These are phyloP conservation scores for Tausonia pullulans DNA, from an alignment of 1,284 basidiomycete genomes.

Conservation along the genomic window DNA sequence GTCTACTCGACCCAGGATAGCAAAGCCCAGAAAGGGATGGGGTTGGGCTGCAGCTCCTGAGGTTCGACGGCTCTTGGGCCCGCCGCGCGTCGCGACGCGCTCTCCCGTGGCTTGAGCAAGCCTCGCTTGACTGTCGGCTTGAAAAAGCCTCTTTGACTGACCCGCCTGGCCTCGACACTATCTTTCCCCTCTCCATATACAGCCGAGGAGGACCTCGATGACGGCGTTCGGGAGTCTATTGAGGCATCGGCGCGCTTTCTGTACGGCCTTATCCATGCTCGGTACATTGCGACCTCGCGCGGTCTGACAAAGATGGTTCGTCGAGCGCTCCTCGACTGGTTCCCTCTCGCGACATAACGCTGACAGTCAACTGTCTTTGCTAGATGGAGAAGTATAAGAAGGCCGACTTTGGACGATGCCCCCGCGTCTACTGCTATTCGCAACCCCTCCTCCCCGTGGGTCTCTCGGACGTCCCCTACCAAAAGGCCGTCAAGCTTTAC, in stretches of 20 bases:
- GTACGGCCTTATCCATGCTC: constrained; percentile 91
- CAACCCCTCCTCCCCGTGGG: constrained; percentile 92
- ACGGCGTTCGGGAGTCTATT: constrained; percentile 43
- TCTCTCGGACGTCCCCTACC: constrained; percentile 82
- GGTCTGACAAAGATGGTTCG: constrained; percentile 90
- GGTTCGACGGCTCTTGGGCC: too few relatives aligned
- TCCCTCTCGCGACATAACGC: constrained; percentile 4
- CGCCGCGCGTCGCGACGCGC: too few relatives aligned
- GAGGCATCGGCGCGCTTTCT: constrained; percentile 80
- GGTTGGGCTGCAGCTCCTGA: too few relatives aligned
- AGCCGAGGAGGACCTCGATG: constrained; percentile 40
- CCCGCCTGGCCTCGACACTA: neutral
- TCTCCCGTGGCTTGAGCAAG: too few relatives aligned
- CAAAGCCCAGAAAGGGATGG: too few relatives aligned
- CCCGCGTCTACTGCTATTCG: constrained; percentile 80
- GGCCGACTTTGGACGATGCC: constrained; percentile 90
- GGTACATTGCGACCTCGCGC: constrained; percentile 89
- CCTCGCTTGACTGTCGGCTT: too few relatives aligned
- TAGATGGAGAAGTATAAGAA: constrained; percentile 95
- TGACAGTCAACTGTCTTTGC: neutral
- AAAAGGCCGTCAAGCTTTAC: constrained; percentile 93
- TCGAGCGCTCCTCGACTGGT: constrained; percentile 11
- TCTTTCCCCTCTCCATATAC: constrained; percentile 8
- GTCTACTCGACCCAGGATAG: too few relatives aligned
- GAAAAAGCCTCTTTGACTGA: neutral